Evolutionary conservation across 257 asterid genomes (phyloP).

Genomic region (Nicotiana otophora): DNA sequence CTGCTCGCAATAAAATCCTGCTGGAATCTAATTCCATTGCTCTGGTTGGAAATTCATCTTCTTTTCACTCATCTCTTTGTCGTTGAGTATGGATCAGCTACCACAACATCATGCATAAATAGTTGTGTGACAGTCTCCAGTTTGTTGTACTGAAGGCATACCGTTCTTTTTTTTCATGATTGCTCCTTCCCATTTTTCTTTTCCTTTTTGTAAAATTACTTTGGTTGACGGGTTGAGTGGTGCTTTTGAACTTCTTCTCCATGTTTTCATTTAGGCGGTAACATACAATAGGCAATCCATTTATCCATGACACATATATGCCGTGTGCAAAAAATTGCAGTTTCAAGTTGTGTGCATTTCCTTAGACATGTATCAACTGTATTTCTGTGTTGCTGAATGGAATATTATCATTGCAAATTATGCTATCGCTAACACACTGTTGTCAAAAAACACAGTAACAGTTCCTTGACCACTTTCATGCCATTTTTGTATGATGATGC

Average conservation of each 20-base stretch:
- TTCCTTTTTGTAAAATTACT: neutral
- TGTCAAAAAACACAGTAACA: neutral
- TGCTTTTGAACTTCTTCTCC: neutral
- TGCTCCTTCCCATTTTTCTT: neutral
- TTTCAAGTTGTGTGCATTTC: neutral
- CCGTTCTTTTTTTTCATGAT: neutral
- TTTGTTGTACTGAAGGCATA: neutral
- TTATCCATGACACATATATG: neutral
- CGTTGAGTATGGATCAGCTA: neutral
- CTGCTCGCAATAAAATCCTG: neutral
- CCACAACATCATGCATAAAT: neutral
- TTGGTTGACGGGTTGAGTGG: neutral
- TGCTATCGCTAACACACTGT: neutral
- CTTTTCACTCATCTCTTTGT: neutral
- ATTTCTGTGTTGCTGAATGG: neutral
- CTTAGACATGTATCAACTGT: neutral
- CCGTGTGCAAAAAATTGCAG: neutral
- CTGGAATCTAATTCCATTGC: neutral
- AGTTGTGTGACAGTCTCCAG: neutral
- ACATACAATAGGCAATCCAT: neutral
- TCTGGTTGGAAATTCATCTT: neutral
- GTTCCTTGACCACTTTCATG: neutral
- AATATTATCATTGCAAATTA: neutral
- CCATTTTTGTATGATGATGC: conserved; percentile 17
- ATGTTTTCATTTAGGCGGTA: neutral